Conservation (phyloP, 2,329 filamentous ascomycete species). For the Lachnellula hyalina region DNA sequence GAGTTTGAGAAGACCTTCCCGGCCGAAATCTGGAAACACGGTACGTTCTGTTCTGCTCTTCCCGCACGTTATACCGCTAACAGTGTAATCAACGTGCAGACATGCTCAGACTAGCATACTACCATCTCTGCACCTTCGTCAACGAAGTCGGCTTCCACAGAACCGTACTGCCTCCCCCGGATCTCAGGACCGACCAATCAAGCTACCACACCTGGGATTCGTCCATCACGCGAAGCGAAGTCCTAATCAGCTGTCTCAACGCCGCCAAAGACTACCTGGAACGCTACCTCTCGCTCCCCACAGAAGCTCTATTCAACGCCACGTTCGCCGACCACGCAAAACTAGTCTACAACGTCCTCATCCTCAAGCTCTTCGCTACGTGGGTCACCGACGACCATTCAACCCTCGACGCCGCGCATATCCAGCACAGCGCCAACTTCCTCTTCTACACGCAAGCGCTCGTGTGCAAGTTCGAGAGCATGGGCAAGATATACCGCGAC, state of each 20-base stretch:
- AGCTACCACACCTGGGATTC: background rate
- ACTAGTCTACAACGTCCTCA: constrained; percentile 1
- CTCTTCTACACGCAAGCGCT: background rate
- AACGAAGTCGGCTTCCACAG: constrained; percentile 15
- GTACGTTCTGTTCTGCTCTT: background rate
- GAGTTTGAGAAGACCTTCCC: constrained; percentile 10
- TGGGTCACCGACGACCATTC: background rate
- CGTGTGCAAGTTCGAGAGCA: background rate
- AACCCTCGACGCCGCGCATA: background rate
- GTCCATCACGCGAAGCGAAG: background rate
- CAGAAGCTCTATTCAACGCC: background rate
- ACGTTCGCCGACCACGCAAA: background rate
- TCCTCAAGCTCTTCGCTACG: background rate
- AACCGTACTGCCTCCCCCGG: background rate
- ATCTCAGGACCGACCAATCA: background rate
- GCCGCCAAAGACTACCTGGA: constrained; percentile 1
- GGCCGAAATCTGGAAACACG: constrained; percentile 8
- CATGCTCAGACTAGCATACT: background rate
- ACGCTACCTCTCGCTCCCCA: background rate
- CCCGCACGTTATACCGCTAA: background rate
- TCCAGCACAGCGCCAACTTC: background rate
- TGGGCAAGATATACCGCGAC: background rate
- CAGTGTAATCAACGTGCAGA: background rate
- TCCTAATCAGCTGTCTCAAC: background rate
- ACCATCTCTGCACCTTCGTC: constrained; percentile 4